Conservation (phyloP, 768 basidiomycete species). For the Inosperma sp. region DNA sequence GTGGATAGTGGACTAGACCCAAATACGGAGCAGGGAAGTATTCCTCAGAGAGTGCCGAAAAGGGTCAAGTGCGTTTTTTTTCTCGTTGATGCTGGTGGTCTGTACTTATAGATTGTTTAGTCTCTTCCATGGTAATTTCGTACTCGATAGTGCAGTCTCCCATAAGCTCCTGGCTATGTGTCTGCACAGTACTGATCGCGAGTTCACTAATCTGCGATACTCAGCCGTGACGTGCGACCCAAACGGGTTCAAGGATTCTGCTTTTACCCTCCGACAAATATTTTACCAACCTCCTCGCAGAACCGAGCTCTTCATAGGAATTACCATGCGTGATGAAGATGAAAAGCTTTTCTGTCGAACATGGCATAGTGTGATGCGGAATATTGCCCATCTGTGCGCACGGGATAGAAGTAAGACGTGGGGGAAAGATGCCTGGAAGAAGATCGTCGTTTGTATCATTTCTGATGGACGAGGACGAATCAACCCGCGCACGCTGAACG, state of each 20-base stretch:
- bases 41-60: no score
- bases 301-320: constrained; percentile 94
- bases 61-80: constrained; percentile 3
- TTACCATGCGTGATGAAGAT: constrained; percentile 98
- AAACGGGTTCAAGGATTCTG: constrained; percentile 77
- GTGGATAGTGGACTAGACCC: no score
- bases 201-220: constrained; percentile 96
- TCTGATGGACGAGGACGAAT: constrained; percentile 84
- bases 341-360: constrained; percentile 88
- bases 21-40: no score
- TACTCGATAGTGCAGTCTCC: constrained; percentile 86
- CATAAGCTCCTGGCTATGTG: constrained; percentile 85
- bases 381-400: constrained; percentile 82
- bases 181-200: constrained; percentile 69
- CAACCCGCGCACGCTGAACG: constrained; percentile 75
- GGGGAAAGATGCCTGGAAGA: constrained; percentile 98
- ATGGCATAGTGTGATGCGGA: constrained; percentile 95
- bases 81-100: no score
- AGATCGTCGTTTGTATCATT: constrained; percentile 91
- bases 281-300: constrained; percentile 86
- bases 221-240: constrained; percentile 95
- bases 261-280: constrained; percentile 84
- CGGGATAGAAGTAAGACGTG: constrained; percentile 88
- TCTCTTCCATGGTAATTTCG: constrained; percentile 90
- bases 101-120: no score